These are phyloP conservation scores for Rhizophagus clarus DNA, from an alignment of 192 early-diverging fungal genomes.

Conservation along the genomic window DNA sequence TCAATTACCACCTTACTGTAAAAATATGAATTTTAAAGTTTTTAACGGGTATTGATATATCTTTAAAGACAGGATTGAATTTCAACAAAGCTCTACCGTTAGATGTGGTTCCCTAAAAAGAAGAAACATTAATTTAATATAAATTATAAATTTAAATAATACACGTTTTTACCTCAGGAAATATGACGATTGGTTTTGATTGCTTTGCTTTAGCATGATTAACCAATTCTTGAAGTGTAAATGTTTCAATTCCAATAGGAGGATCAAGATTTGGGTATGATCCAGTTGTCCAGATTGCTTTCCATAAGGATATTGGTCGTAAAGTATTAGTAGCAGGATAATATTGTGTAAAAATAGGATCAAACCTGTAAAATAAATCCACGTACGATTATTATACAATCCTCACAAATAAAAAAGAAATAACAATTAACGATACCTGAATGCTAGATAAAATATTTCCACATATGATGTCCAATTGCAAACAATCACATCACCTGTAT, in stretches of 20 bases:
- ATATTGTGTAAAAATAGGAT: constrained; percentile 65
- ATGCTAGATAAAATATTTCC: constrained; percentile 75
- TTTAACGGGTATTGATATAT: constrained; percentile 57
- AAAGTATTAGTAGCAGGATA: constrained; percentile 52
- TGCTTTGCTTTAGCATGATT: constrained; percentile 41
- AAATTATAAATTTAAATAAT: constrained; percentile 1
- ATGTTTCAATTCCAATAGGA: constrained; percentile 36
- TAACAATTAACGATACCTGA: constrained; percentile 45
- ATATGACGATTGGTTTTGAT: constrained; percentile 62
- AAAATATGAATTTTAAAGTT: constrained; percentile 61
- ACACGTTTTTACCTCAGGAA: constrained; percentile 59
- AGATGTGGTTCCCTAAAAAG: constrained; percentile 71
- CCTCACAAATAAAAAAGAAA: background rate
- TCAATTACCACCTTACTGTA: constrained; percentile 61
- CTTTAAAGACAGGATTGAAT: constrained; percentile 72
- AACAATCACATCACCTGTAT: constrained; percentile 75
- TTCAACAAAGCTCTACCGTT: constrained; percentile 86
- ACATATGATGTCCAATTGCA: constrained; percentile 85
- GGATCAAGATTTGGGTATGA: constrained; percentile 48
- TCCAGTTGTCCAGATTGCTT: constrained; percentile 51
- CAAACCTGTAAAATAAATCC: constrained; percentile 46
- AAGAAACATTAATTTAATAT: constrained; percentile 9
- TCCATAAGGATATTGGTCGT: constrained; percentile 54
- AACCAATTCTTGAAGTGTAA: constrained; percentile 46
- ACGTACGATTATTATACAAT: background rate